Conservation (phyloP, 495 filamentous ascomycete species). For the Annulohypoxylon moriforme region DNA sequence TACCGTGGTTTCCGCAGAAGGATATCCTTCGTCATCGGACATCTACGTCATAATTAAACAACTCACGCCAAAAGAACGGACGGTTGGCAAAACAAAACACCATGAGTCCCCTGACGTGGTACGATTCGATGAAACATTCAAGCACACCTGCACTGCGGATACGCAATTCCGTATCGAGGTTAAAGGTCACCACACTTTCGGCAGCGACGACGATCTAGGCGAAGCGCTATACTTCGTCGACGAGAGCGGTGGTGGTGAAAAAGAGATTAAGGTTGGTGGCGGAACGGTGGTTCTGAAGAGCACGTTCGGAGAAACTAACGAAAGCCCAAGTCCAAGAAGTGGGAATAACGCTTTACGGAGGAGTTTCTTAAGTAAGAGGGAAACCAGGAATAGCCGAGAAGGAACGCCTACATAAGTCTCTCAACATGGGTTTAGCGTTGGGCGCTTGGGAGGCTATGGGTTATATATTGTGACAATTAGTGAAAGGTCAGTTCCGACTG, state of each 20-base stretch:
- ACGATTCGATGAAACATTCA: slow-evolving; percentile 82
- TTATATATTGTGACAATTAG: slow-evolving; percentile 20
- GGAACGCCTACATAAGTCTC: slow-evolving; percentile 46
- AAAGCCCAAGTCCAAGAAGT: slow-evolving; percentile 49
- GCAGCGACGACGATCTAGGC: slow-evolving; percentile 81
- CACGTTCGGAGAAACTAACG: slow-evolving; percentile 61
- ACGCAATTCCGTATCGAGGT: slow-evolving; percentile 87
- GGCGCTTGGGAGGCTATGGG: slow-evolving; percentile 21
- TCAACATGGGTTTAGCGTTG: slow-evolving; percentile 6
- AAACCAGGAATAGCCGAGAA: slow-evolving; percentile 53
- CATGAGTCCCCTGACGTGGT: slow-evolving; percentile 71
- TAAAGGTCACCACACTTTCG: slow-evolving; percentile 83
- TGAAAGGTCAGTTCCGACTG: slow-evolving; percentile 7
- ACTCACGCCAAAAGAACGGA: slow-evolving; percentile 73
- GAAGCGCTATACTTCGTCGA: slow-evolving; percentile 90
- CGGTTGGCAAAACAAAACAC: slow-evolving; percentile 88
- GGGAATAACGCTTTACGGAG: slow-evolving; percentile 60
- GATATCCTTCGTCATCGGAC: slow-evolving; percentile 81
- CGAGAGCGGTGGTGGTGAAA: slow-evolving; percentile 82
- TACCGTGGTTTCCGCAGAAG: slow-evolving; percentile 80
- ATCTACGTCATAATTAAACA: slow-evolving; percentile 81
- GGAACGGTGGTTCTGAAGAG: slow-evolving; percentile 75
- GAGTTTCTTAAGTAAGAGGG: slow-evolving; percentile 62
- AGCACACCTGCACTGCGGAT: slow-evolving; percentile 80
- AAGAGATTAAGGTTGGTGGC: slow-evolving; percentile 74